A percentile compares a stretch with the other conserved stretches of the same genome.
Conservation (phyloP, 164 flowering plant species). For the Piper betle region DNA sequence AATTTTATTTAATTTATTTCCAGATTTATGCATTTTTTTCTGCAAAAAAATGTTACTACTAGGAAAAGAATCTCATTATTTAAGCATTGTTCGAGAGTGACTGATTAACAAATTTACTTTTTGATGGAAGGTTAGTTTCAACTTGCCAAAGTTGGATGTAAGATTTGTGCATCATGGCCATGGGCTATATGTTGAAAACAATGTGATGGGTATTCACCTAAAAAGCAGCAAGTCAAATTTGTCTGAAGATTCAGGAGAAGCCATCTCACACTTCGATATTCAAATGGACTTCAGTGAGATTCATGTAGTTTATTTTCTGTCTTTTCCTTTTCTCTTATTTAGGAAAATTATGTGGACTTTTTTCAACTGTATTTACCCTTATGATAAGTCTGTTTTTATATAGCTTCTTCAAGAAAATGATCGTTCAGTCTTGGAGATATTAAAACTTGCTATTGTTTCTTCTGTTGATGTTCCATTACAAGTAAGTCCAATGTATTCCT, state of each 20-base stretch:
- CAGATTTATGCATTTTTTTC: not conserved
- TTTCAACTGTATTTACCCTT: slow-evolving; percentile 2
- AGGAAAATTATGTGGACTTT: not conserved
- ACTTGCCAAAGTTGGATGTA: slow-evolving; percentile 71
- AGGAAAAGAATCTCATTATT: not conserved
- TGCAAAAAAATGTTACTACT: not conserved
- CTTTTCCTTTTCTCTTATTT: not conserved
- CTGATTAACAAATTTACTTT: slow-evolving; percentile 17
- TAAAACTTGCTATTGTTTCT: slow-evolving; percentile 68
- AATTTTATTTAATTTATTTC: too few relatives aligned
- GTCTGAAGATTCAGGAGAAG: slow-evolving; percentile 75
- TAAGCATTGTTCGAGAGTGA: not conserved
- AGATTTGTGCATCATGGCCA: slow-evolving; percentile 50
- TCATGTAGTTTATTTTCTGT: slow-evolving; percentile 43
- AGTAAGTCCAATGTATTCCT: slow-evolving; percentile 24
- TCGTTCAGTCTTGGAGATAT: slow-evolving; percentile 67
- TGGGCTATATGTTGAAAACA: slow-evolving; percentile 54
- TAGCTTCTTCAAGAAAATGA: slow-evolving; percentile 82
- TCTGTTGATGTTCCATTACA: slow-evolving; percentile 59
- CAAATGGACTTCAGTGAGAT: slow-evolving; percentile 94
- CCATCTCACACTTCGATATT: slow-evolving; percentile 65
- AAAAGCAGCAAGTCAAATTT: slow-evolving; percentile 59
- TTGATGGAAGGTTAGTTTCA: slow-evolving; percentile 58
- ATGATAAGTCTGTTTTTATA: slow-evolving; percentile 12
- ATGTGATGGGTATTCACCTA: slow-evolving; percentile 74